These are phyloP conservation scores for Cavenderia fasciculata DNA, from an alignment of 78 protist species.

Conservation along the genomic window DNA sequence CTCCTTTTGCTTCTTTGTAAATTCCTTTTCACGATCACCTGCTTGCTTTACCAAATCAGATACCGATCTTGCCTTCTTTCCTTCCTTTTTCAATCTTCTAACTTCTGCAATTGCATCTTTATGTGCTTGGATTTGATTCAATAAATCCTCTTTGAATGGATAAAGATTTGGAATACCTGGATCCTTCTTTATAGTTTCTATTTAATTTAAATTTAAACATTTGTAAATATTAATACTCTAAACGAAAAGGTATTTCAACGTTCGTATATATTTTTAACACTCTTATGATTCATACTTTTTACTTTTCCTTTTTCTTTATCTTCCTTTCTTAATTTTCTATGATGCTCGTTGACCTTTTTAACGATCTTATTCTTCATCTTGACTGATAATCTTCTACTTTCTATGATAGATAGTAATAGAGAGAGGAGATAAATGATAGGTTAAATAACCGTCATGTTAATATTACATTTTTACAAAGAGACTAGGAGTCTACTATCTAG, in stretches of 20 bases:
- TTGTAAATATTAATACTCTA: not conserved
- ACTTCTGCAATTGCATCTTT: constrained; percentile 58
- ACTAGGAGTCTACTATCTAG: too few relatives aligned
- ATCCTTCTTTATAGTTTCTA: constrained; percentile 88
- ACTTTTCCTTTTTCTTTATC: constrained; percentile 21
- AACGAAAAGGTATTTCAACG: not conserved
- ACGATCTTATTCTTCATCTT: constrained; percentile 62
- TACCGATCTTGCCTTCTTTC: constrained; percentile 14
- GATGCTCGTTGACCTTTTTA: constrained; percentile 62
- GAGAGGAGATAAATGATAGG: too few relatives aligned
- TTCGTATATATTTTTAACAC: not conserved
- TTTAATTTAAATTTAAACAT: not conserved
- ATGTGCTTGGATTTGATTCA: constrained; percentile 65
- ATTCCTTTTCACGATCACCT: constrained; percentile 29
- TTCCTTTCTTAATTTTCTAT: constrained; percentile 64
- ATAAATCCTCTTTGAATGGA: constrained; percentile 92
- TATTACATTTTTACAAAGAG: too few relatives aligned
- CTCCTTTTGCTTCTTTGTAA: constrained; percentile 44
- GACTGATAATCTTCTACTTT: constrained; percentile 42
- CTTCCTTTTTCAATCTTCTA: constrained; percentile 49
- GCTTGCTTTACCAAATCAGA: constrained; percentile 66
- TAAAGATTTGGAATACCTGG: constrained; percentile 95
- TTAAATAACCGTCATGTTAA: too few relatives aligned
- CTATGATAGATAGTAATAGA: too few relatives aligned
- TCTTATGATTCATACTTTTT: constrained; percentile 11